Evolutionary conservation across 2,329 filamentous ascomycete species (phyloP).

Genomic region (Endoconidiophora laricicola): DNA sequence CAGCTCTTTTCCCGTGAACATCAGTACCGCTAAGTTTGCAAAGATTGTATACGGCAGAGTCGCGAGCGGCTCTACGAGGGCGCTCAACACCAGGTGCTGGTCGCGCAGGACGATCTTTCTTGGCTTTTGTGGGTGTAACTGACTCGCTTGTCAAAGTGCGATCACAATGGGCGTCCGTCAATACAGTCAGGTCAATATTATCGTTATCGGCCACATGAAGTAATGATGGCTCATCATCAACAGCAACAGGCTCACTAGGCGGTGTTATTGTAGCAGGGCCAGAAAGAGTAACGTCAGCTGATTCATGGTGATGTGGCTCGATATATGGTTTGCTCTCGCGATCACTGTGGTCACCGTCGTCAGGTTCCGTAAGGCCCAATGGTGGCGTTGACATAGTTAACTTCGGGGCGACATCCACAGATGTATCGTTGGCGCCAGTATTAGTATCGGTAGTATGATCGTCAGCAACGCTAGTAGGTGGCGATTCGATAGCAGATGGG

Average conservation of each 20-base stretch:
- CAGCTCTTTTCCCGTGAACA: constrained; percentile 38
- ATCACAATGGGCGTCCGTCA: constrained; percentile 36
- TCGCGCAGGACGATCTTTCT: not conserved
- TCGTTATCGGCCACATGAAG: constrained; percentile 33
- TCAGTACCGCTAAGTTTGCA: constrained; percentile 45
- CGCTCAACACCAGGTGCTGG: not conserved
- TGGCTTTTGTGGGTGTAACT: constrained; percentile 12
- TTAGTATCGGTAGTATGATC: not conserved
- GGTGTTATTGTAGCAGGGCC: constrained; percentile 6
- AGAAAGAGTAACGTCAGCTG: not conserved
- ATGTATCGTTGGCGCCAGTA: not conserved
- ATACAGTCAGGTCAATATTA: constrained; percentile 44
- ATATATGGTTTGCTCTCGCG: not conserved
- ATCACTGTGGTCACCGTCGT: not conserved
- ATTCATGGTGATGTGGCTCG: not conserved
- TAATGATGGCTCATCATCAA: constrained; percentile 8
- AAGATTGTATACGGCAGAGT: constrained; percentile 39
- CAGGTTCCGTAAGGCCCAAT: not conserved
- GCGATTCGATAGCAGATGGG: constrained; percentile 6
- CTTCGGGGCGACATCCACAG: not conserved
- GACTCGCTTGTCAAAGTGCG: constrained; percentile 23
- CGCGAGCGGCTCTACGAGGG: constrained; percentile 15
- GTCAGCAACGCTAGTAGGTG: constrained; percentile 8
- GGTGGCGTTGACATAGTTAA: not conserved
- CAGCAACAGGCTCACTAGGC: constrained; percentile 8